Percentiles rank a stretch among this genome's conserved stretches.
These are phyloP conservation scores for Phylloporus scabripes DNA, from an alignment of 768 basidiomycete genomes.

Conservation along the genomic window DNA sequence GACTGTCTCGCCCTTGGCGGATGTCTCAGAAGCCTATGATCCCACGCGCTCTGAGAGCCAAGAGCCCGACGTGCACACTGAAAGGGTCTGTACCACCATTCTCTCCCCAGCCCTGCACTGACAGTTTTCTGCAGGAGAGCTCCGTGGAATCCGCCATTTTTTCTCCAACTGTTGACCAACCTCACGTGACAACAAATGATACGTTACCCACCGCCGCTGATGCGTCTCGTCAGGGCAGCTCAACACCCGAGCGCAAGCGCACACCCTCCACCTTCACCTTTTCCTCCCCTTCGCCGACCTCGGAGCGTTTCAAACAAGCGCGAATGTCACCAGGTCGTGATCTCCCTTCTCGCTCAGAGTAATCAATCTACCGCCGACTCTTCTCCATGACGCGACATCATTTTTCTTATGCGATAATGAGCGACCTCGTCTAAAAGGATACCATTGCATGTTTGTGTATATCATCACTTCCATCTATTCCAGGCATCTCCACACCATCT, in stretches of 20 bases:
- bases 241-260: slow-evolving; percentile 68
- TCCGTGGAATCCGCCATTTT: slow-evolving; percentile 55
- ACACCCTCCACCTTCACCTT: slow-evolving; percentile 77
- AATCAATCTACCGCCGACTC: slow-evolving; percentile 1
- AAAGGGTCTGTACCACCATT: slow-evolving; percentile 40
- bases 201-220: slow-evolving; percentile 34
- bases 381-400: neutral
- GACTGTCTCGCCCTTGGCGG: slow-evolving; percentile 73
- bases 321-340: slow-evolving; percentile 30
- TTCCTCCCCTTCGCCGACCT: slow-evolving; percentile 62
- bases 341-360: slow-evolving; percentile 19
- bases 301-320: slow-evolving; percentile 47
- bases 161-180: slow-evolving; percentile 15
- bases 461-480: slow-evolving; percentile 31
- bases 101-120: neutral
- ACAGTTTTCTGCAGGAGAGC: slow-evolving; percentile 36
- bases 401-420: slow-evolving; percentile 4
- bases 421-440: slow-evolving; percentile 17
- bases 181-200: slow-evolving; percentile 30
- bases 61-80: slow-evolving; percentile 37
- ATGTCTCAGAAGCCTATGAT: slow-evolving; percentile 68
- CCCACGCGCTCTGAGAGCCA: slow-evolving; percentile 33
- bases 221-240: slow-evolving; percentile 61
- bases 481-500: slow-evolving; percentile 27
- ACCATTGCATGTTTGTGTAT: slow-evolving; percentile 31